Conservation (phyloP, 2,329 filamentous ascomycete genomes). For the Cordyceps farinosa region DNA sequence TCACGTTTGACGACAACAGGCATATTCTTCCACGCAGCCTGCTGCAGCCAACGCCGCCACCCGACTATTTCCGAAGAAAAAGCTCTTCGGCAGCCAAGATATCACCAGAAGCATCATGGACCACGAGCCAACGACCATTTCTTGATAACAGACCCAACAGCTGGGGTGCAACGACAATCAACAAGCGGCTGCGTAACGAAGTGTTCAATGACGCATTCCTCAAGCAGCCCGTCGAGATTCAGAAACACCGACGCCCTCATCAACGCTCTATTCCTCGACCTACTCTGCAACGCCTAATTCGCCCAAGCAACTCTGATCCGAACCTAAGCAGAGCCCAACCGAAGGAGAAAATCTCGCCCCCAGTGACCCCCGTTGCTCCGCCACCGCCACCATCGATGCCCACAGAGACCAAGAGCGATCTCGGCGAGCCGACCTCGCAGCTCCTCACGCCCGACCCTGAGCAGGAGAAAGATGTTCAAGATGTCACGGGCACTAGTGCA, state of each 20-base stretch:
- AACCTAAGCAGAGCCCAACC: constrained; percentile 27
- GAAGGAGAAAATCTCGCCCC: constrained; percentile 1
- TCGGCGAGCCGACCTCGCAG: constrained; percentile 27
- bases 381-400: constrained; percentile 5
- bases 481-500: constrained; percentile 61
- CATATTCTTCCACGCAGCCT: constrained; percentile 88
- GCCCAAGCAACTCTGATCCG: constrained; percentile 45
- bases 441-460: constrained; percentile 32
- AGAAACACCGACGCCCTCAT: constrained; percentile 69
- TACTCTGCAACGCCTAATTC: constrained; percentile 43
- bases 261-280: constrained; percentile 61
- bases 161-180: constrained; percentile 92
- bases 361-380: neutral
- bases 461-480: constrained; percentile 41
- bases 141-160: constrained; percentile 59
- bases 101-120: constrained; percentile 10
- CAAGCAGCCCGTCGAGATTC: constrained; percentile 76
- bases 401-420: constrained; percentile 33
- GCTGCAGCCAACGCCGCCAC: constrained; percentile 57
- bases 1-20: constrained; percentile 89
- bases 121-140: constrained; percentile 29
- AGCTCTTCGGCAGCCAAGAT: constrained; percentile 28
- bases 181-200: constrained; percentile 81
- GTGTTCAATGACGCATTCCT: constrained; percentile 90
- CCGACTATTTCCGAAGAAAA: constrained; percentile 31